Evolutionary conservation across 805 yeast genomes (phyloP).

Genomic region (Monosporozyma aerobia): DNA sequence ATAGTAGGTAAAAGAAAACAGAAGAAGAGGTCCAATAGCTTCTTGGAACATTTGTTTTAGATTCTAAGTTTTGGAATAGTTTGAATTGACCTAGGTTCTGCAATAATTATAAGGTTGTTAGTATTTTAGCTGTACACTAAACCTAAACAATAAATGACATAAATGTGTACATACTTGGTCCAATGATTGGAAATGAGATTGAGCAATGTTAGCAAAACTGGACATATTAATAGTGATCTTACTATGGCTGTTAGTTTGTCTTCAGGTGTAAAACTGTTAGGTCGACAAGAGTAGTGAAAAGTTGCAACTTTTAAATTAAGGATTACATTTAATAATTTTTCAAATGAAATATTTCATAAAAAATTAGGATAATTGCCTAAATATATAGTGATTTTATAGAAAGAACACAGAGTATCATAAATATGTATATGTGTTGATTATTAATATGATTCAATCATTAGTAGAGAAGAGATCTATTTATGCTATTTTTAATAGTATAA

Average conservation of each 20-base stretch:
- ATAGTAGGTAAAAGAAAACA: conserved; percentile 55
- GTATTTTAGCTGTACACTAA: background rate
- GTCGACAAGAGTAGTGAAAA: background rate
- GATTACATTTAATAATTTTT: background rate
- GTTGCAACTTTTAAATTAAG: background rate
- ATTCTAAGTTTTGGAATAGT: conserved; percentile 35
- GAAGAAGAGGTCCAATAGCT: conserved; percentile 71
- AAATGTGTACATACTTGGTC: conserved; percentile 4
- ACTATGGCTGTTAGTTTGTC: background rate
- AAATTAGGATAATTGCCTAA: background rate
- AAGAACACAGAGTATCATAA: background rate
- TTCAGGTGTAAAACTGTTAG: background rate
- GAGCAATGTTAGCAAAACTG: conserved; percentile 2
- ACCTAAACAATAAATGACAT: too few species aligned
- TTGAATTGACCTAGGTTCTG: conserved; percentile 27
- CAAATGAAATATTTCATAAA: background rate
- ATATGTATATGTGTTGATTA: background rate
- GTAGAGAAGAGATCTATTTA: background rate
- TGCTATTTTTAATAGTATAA: conserved; percentile 41
- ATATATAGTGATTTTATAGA: background rate
- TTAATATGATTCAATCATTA: background rate
- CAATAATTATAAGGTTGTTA: background rate
- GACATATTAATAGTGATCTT: background rate
- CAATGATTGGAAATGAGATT: conserved; percentile 1
- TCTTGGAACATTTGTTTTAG: conserved; percentile 55